Base-by-base conservation (phyloP, 371 early-diverging fungal genomes). In the Mortierella sp. region DNA sequence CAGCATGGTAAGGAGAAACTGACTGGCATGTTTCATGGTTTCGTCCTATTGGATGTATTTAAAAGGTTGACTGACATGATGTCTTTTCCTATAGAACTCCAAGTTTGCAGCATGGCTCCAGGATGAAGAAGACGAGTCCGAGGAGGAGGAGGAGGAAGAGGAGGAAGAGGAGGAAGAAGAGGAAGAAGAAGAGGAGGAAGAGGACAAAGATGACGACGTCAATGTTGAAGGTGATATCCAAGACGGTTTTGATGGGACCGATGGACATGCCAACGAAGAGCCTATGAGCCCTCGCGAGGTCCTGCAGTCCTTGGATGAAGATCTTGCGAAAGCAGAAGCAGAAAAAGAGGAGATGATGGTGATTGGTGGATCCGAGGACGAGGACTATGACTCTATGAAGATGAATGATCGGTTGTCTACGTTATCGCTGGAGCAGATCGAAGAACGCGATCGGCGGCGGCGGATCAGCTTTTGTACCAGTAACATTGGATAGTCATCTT, bases 81-180 rank as follows among this genome's bases (percentile, higher is more conserved):
- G 14, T 31, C 28, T 38, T 28, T 26, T 13, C 49, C 23, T 43
- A 41, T 63, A 67, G 73, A 74, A 65, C 69, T 63, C 74, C 41
- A 74, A 68, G 46, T 74, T 74, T 68, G 65, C 65, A 26, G 74
- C 74, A 13, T 74, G 68, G 65, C 58, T 74, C 6, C 65, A 74
- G 49, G 74, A 74, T 21, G 74, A 68, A 8, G 74, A 73, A 9
- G 64, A 64, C 23, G 68, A 64, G 7, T 62, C 67, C 12, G 67
- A 72, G 3, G 71, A 71, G 19, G 67, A 63, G 0, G 38, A 42
- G 2, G 72, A 67, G 6, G 67, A 66, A 16, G 64, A 67, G 12
- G 72, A 70, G 1, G 63, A 58, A 16, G 62, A 59, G n/a, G 67
- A 65, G 4, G 63, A 62, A 1, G 63, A 62, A 21, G 46, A 39